Percentiles rank a stretch among this genome's conserved stretches.
These are phyloP conservation scores for Candida piceae DNA, from an alignment of 805 yeast species.

Conservation along the genomic window DNA sequence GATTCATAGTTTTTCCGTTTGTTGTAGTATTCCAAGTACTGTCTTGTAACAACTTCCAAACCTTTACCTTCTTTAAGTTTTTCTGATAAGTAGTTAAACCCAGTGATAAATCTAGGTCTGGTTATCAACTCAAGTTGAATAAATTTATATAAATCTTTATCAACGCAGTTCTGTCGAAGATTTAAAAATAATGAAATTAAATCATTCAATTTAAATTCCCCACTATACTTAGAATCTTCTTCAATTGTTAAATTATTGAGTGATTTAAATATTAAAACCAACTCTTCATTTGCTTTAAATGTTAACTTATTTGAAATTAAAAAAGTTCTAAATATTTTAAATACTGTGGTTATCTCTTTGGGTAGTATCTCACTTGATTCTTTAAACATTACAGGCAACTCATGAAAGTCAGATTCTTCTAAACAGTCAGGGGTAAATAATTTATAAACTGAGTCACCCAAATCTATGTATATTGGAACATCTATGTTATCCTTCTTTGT, in stretches of 20 bases:
- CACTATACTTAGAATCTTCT: constrained; percentile 21
- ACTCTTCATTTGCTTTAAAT: constrained; percentile 8
- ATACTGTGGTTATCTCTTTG: constrained; percentile 5
- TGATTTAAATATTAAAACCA: constrained; percentile 17
- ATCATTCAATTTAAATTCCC: constrained; percentile 14
- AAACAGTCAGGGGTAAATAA: constrained; percentile 15
- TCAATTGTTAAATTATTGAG: constrained; percentile 17
- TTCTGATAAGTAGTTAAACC: constrained; percentile 4
- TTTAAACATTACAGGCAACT: constrained; percentile 17
- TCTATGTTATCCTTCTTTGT: constrained; percentile 2
- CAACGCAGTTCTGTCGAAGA: constrained; percentile 19
- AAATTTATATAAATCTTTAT: constrained; percentile 20
- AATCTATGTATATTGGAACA: constrained; percentile 26
- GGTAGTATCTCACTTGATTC: too few relatives aligned
- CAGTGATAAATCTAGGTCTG: constrained; percentile 11
- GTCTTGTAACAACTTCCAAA: constrained; percentile 13
- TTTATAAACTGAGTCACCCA: constrained; percentile 24
- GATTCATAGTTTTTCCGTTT: constrained; percentile 1
- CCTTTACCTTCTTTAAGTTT: constrained; percentile 12
- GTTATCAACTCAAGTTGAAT: constrained; percentile 17
- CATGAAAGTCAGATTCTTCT: constrained; percentile 24
- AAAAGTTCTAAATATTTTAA: constrained; percentile 9
- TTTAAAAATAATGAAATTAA: constrained; percentile 15
- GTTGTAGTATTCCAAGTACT: too few relatives aligned
- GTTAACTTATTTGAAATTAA: constrained; percentile 4